These are phyloP conservation scores for Penicillium sp. DNA, from an alignment of 2,329 filamentous ascomycete species.

Conservation along the genomic window DNA sequence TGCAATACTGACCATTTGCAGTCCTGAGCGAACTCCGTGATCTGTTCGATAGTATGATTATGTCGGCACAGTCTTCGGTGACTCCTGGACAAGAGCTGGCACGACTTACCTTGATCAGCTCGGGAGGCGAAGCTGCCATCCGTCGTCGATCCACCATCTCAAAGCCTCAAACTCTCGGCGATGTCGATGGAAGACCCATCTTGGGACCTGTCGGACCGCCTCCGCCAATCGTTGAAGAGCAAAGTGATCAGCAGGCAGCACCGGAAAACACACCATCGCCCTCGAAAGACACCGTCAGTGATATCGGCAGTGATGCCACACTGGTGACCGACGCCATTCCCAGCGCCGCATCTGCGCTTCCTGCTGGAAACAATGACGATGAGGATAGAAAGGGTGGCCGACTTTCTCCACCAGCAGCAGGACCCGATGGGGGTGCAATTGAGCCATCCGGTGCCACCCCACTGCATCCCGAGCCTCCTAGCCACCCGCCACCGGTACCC, in stretches of 20 bases:
- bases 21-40: conserved; percentile 75
- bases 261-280: conserved; percentile 27
- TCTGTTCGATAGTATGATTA: conserved; percentile 74
- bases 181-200: conserved; percentile 54
- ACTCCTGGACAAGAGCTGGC: conserved; percentile 78
- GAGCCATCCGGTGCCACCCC: conserved; percentile 17
- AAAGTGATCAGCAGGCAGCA: conserved; percentile 15
- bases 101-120: conserved; percentile 74
- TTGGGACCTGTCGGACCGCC: conserved; percentile 54
- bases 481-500: conserved; percentile 64
- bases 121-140: conserved; percentile 60
- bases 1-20: conserved; percentile 41
- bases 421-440: conserved; percentile 2
- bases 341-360: conserved; percentile 26
- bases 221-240: conserved; percentile 31
- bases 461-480: conserved; percentile 44
- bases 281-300: conserved; percentile 35
- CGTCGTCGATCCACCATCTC: conserved; percentile 55
- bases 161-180: conserved; percentile 44
- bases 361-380: conserved; percentile 50
- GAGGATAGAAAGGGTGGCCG: conserved; percentile 45
- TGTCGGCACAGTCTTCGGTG: conserved; percentile 66
- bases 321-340: conserved; percentile 42
- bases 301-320: conserved; percentile 43
- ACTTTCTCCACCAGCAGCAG: conserved; percentile 20